Evolutionary conservation across 2,329 filamentous ascomycete species (phyloP), one percentile per base, ranked within the genome.

Genomic region (Hymenoscyphus linearis): DNA sequence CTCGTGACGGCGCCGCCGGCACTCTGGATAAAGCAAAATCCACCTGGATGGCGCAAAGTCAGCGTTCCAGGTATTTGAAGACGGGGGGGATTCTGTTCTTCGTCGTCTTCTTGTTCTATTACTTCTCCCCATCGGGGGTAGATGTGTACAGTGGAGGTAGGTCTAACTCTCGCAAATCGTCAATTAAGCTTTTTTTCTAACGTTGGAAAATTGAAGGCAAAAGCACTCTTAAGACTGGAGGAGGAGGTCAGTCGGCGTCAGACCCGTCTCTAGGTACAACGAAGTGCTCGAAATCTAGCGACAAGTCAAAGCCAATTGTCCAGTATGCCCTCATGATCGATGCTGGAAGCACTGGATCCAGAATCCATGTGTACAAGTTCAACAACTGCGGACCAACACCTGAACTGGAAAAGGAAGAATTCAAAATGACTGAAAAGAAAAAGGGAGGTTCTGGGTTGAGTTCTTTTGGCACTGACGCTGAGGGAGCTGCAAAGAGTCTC

Each of bases 251-350:
- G 71, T 72, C 74, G 1, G 80, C 83, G 36, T 75, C 80, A 57
- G 85, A 90, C 70, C 79, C 82, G 27, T 84, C 86, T 9, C 82
- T 86, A 70, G 84, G 84, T 67, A 87, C 89, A 66, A 81, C 84
- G 52, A 89, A 85, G 77, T 99, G 95, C 82, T 86, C 86, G 62
- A 90, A 87, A 73, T 91, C 95, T 50, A 87, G 84, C 78, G 91
- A 91, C 70, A 86, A 89, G 71, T 88, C 91, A 67, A 98, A 97
- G 79, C 93, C 95, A 56, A 85, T 99, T 67, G 88, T 97, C 64
- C 95, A 99, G 74, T 99, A 98, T 79, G 96, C 95, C 64, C 84
- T 98, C 72, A 99, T 99, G 95, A 91, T 99, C 72, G 95, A 99
- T 76, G 95, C 95, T 55, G 95, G 95, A 70, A 98, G 93, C 80